Evolutionary conservation across 257 asterid species (phyloP).

Genomic region (Przewalskia tangutica): DNA sequence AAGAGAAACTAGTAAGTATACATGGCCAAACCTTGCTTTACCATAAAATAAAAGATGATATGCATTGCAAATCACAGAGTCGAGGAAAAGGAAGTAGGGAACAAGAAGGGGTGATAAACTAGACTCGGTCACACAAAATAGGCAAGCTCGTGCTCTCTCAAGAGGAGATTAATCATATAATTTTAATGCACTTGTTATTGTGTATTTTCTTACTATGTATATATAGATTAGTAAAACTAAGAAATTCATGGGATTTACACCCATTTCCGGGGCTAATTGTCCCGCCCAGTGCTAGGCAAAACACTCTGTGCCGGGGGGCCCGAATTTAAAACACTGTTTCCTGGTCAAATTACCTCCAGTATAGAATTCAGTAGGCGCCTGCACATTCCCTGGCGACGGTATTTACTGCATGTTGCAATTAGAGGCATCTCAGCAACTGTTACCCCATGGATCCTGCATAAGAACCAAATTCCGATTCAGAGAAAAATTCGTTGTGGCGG

Average conservation of each 20-base stretch:
- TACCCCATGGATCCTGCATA: slow-evolving; percentile 78
- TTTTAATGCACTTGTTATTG: not conserved
- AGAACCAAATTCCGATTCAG: slow-evolving; percentile 5
- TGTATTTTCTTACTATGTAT: not conserved
- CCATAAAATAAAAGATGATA: not conserved
- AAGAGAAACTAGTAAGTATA: not conserved
- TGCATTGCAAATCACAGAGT: not conserved
- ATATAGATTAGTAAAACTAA: not conserved
- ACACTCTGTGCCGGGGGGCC: not conserved
- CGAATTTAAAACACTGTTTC: not conserved
- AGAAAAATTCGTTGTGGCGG: not conserved
- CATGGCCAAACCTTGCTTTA: not conserved
- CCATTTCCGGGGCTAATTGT: not conserved
- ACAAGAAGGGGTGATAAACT: not conserved
- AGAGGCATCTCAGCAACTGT: slow-evolving; percentile 94
- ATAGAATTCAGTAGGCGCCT: slow-evolving; percentile 66
- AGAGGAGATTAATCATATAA: not conserved
- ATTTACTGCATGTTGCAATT: slow-evolving; percentile 84
- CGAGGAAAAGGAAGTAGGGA: not conserved
- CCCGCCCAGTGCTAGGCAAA: not conserved
- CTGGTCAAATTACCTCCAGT: slow-evolving; percentile 48
- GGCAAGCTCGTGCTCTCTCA: not conserved
- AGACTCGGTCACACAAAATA: not conserved
- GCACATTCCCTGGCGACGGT: slow-evolving; percentile 96
- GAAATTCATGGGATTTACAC: not conserved